phyloP scores from a whole-genome alignment of 352 stramenopile species.

The Phytophthora pistaciae region DNA sequence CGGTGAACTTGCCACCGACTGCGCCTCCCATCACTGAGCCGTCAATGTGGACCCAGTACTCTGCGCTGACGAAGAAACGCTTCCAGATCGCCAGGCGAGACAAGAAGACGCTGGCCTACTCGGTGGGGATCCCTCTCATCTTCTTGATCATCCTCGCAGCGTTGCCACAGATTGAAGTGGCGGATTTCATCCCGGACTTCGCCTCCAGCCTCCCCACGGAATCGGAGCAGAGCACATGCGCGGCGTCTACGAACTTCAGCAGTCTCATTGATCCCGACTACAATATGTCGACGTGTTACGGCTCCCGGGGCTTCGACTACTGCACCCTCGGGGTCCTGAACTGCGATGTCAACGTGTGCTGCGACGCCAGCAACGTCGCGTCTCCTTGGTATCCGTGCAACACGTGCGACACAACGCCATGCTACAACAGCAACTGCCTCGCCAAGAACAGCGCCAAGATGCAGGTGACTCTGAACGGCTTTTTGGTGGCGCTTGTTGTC shows the following conservation, averaged over 20 bases:
- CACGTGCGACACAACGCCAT: conserved; percentile 34
- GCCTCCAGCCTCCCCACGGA: conserved; percentile 30
- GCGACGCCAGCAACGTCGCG: conserved; percentile 35
- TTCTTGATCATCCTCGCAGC: conserved; percentile 61
- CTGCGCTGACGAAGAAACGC: conserved; percentile 61
- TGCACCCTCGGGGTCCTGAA: conserved; percentile 26
- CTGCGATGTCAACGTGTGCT: conserved; percentile 59
- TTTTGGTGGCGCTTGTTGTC: conserved; percentile 62
- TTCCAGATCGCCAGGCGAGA: conserved; percentile 72
- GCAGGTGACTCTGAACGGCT: conserved; percentile 69
- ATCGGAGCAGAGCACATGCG: conserved; percentile 37
- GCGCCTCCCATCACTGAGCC: conserved; percentile 19
- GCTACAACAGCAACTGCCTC: conserved; percentile 61
- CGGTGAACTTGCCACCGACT: conserved; percentile 8
- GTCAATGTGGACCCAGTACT: conserved; percentile 54
- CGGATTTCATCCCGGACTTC: conserved; percentile 52
- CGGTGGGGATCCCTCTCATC: conserved; percentile 67
- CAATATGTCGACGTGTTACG: conserved; percentile 13
- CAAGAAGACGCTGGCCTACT: conserved; percentile 62
- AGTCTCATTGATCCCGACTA: conserved; percentile 22
- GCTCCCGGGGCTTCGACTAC: conserved; percentile 42
- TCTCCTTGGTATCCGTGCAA: conserved; percentile 64
- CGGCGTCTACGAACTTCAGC: conserved; percentile 25
- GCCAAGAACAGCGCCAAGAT: conserved; percentile 64
- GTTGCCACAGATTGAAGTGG: conserved; percentile 66